Base-by-base conservation (phyloP, 148 eudicot species). In the Rhododendron ovatum region DNA sequence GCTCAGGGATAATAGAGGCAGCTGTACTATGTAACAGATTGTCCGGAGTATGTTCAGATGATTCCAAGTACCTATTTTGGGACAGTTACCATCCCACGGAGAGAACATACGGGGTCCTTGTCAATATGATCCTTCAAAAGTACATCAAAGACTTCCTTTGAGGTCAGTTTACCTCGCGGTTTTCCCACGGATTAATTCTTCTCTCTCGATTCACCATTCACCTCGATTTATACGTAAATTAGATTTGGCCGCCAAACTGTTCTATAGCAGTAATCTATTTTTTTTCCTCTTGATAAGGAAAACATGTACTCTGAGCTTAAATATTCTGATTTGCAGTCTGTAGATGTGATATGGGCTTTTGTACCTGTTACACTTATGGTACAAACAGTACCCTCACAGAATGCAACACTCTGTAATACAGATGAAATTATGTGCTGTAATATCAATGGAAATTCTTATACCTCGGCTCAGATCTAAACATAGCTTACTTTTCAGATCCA, bases 61-160 rank as follows among this genome's bases (percentile, higher is more conserved):
- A 61, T 53, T 80, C 91, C 17, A 83, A 80, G 55, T 91, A 85
- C 51, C 33, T 92, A 39, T 92, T 91, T 67, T 92, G 94, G 94
- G 94, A 92, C 17, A 91, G 92, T 61, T 92, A 86, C 53, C 94
- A 92, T 85, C 94, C 94, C 1, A 92, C 94, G 2, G 90, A 92
- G 48, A 85, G 6, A 37, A 90, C 90, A 39, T 91, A 92, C 63
- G 45, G 51, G 11, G 1, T 57, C 18, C 88, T 92, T 2, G 74
- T 83, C 9, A 51, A 13, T 12, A 12, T 17, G 74, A 20, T 91
- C 45, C 41, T 82, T 14, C n/a, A 80, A 5, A 88, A 86, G 14
- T 85, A 88, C 76, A 17, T 81, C 35, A 76, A 33, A 10, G 2
- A 9, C 3, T 51, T 89, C 65, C 0, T 59, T 5, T 80, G 79